A percentile compares a stretch with the other conserved stretches of the same genome.
Conservation (phyloP, 2,329 filamentous ascomycete genomes). For the Epichloe typhina region DNA sequence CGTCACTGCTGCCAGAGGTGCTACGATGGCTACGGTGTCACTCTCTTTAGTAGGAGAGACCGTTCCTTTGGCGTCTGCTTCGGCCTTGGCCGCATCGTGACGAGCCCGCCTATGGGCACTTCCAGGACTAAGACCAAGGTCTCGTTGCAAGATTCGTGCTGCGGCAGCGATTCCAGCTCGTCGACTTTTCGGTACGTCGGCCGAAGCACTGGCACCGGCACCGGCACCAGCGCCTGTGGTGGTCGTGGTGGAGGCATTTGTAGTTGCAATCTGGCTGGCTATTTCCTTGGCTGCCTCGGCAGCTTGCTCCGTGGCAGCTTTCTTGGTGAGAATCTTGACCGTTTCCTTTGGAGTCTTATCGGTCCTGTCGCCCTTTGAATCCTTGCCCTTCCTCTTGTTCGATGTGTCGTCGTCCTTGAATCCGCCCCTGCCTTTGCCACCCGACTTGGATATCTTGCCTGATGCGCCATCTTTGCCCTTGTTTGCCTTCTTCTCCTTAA, state of each 20-base stretch:
- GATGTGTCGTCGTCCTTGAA: constrained; percentile 35
- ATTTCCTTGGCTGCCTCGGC: constrained; percentile 32
- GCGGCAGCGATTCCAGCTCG: constrained; percentile 49
- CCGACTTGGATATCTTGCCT: constrained; percentile 35
- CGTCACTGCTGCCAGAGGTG: constrained; percentile 8
- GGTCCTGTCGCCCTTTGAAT: constrained; percentile 42
- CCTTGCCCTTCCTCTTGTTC: constrained; percentile 53
- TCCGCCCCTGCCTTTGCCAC: constrained; percentile 32
- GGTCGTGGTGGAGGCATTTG: constrained; percentile 20
- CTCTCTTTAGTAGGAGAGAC: constrained; percentile 21
- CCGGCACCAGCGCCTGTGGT: constrained; percentile 13
- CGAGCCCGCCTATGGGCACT: constrained; percentile 48
- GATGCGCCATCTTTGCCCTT: constrained; percentile 41
- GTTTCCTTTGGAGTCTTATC: constrained; percentile 43
- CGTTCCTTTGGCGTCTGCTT: constrained; percentile 29
- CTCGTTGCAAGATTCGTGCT: constrained; percentile 51
- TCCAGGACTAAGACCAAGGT: constrained; percentile 50
- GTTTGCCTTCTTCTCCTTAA: constrained; percentile 84
- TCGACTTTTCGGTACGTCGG: constrained; percentile 33
- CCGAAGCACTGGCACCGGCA: constrained; percentile 13
- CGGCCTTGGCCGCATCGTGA: constrained; percentile 44
- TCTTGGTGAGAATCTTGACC: constrained; percentile 51
- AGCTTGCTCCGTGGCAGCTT: constrained; percentile 35
- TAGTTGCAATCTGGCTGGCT: constrained; percentile 22
- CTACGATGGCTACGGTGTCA: constrained; percentile 9